These are phyloP conservation scores for Diutina scorzettiae DNA, from an alignment of 1,139 yeast species.

Conservation along the genomic window DNA sequence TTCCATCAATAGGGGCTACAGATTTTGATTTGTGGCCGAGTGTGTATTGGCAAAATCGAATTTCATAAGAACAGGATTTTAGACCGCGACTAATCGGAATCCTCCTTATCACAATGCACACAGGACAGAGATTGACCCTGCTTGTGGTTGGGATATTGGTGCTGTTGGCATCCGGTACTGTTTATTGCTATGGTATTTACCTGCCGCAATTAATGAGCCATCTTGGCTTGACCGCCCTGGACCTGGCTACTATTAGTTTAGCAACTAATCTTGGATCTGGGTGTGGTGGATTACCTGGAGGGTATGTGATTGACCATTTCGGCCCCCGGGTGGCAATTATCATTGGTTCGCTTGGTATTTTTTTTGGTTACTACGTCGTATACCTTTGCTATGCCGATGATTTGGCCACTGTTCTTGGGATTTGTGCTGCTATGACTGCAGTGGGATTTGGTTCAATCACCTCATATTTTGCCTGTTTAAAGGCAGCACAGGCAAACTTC, in stretches of 20 bases:
- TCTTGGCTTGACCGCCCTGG: constrained; percentile 45
- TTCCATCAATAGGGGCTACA: too few species aligned
- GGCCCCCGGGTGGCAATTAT: constrained; percentile 45
- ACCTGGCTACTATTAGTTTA: constrained; percentile 52
- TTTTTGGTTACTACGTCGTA: constrained; percentile 28
- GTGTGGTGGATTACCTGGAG: constrained; percentile 59
- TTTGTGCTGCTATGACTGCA: constrained; percentile 29
- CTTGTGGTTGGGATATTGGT: constrained; percentile 20
- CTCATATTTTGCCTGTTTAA: constrained; percentile 53
- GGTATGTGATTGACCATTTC: constrained; percentile 45
- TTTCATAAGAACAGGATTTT: too few species aligned
- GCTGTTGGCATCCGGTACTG: constrained; percentile 49
- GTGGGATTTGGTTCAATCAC: constrained; percentile 58
- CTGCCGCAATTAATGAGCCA: constrained; percentile 54
- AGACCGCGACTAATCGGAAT: too few species aligned
- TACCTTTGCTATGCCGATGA: constrained; percentile 19
- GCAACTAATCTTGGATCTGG: constrained; percentile 55
- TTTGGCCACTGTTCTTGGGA: constrained; percentile 15
- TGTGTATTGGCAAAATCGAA: too few species aligned
- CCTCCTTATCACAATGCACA: constrained; percentile 4
- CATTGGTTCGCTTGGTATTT: constrained; percentile 40
- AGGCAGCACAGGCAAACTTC: constrained; percentile 58
- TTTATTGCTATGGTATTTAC: constrained; percentile 59
- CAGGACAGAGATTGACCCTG: constrained; percentile 7
- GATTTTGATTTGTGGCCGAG: too few species aligned